phyloP scores from a whole-genome alignment of 495 filamentous ascomycete species.

The Penicillium coprophilum region DNA sequence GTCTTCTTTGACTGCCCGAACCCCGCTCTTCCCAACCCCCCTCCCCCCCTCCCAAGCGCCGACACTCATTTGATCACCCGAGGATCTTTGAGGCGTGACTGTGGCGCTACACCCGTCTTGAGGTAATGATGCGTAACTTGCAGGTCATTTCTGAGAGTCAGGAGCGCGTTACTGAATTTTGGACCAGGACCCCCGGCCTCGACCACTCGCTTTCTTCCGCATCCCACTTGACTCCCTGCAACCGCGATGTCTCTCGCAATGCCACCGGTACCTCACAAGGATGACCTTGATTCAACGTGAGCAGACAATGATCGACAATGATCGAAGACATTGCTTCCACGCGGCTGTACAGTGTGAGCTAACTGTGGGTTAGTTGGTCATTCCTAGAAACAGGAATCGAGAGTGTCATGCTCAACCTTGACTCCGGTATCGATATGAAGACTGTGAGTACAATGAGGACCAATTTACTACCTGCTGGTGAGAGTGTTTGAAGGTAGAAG shows the following conservation, averaged over 20 bases:
- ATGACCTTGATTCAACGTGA: slow-evolving; percentile 82
- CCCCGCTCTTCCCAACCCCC: neutral
- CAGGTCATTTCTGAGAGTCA: neutral
- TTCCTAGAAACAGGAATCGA: slow-evolving; percentile 86
- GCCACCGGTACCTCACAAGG: slow-evolving; percentile 63
- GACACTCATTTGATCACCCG: slow-evolving; percentile 1
- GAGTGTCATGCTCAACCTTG: slow-evolving; percentile 88
- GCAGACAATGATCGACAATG: slow-evolving; percentile 29
- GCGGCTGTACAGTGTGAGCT: slow-evolving; percentile 3
- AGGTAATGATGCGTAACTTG: slow-evolving; percentile 4
- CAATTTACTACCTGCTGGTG: neutral
- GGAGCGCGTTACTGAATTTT: neutral
- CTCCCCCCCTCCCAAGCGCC: neutral
- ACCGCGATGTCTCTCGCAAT: slow-evolving; percentile 40
- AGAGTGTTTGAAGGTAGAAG: neutral
- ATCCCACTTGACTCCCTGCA: slow-evolving; percentile 14
- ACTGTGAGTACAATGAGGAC: slow-evolving; percentile 57
- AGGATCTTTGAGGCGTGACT: slow-evolving; percentile 16
- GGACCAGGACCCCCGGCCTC: neutral
- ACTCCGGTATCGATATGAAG: slow-evolving; percentile 88
- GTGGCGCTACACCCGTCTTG: slow-evolving; percentile 24
- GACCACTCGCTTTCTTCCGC: slow-evolving; percentile 5
- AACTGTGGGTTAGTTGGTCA: slow-evolving; percentile 63
- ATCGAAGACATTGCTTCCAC: neutral
- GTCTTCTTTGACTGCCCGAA: neutral